Conservation (phyloP, 2,329 filamentous ascomycete species). For the Aspergillus neotritici region DNA sequence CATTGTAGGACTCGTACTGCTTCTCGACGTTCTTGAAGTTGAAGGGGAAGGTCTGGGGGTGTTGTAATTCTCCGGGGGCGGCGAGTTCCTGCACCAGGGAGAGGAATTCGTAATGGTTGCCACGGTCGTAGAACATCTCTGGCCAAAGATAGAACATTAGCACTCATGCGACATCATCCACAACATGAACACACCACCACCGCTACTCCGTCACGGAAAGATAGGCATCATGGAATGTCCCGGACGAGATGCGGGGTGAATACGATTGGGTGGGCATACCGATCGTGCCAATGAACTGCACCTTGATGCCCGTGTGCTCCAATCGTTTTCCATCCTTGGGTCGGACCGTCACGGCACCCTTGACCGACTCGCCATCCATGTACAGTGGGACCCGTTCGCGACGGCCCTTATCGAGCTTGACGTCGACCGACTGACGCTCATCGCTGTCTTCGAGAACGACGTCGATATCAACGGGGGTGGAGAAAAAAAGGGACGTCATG, state of each 20-base stretch:
- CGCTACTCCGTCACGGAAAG: too few species aligned
- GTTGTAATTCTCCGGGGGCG: constrained; percentile 93
- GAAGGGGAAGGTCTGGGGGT: constrained; percentile 98
- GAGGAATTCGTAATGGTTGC: constrained; percentile 98
- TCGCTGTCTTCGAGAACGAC: constrained; percentile 94
- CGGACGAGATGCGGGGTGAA: too few species aligned
- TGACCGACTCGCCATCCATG: constrained; percentile 97
- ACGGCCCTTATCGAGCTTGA: constrained; percentile 97
- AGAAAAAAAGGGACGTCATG: constrained; percentile 99
- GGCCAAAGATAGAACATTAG: neutral
- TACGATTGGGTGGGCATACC: constrained; percentile 47
- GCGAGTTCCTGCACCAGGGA: constrained; percentile 95
- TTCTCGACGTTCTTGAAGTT: constrained; percentile 99
- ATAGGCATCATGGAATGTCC: too few species aligned
- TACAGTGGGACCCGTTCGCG: constrained; percentile 95
- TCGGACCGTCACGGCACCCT: constrained; percentile 87
- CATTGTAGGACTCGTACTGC: constrained; percentile 99
- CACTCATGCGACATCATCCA: neutral
- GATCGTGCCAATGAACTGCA: constrained; percentile 98
- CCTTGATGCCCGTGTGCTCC: constrained; percentile 98
- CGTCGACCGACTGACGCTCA: constrained; percentile 89
- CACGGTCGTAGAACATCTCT: constrained; percentile 99
- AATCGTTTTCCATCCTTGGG: constrained; percentile 97
- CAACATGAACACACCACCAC: too few species aligned
- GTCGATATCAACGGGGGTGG: constrained; percentile 97